Evolutionary conservation across 1,139 yeast genomes (phyloP).

Genomic region (Geotrichum histeridarum): DNA sequence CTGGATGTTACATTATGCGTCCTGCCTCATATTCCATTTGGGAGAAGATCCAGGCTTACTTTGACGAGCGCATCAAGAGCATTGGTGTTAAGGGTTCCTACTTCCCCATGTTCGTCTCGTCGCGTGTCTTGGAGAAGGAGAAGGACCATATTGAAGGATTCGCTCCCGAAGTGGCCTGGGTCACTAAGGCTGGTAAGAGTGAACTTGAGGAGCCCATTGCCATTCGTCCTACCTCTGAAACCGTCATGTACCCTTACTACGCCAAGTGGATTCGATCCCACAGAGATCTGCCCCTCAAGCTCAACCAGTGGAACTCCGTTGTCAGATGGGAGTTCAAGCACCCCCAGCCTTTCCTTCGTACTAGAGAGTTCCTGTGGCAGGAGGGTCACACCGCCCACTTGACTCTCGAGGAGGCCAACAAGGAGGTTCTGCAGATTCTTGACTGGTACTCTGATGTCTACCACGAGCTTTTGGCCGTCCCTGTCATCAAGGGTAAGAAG

Average conservation of each 20-base stretch:
- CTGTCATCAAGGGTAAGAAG: constrained; percentile 90
- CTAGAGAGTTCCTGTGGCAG: constrained; percentile 99
- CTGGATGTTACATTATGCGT: constrained; percentile 96
- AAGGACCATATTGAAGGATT: constrained; percentile 98
- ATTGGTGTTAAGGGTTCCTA: constrained; percentile 92
- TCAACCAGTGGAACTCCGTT: constrained; percentile 99
- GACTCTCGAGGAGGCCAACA: constrained; percentile 69
- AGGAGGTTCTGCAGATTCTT: constrained; percentile 81
- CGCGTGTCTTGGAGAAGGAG: constrained; percentile 88
- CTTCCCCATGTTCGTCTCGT: constrained; percentile 97
- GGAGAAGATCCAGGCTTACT: constrained; percentile 90
- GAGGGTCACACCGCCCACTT: constrained; percentile 99
- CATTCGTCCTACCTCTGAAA: constrained; percentile 97
- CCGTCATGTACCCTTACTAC: constrained; percentile 99
- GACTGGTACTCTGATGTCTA: constrained; percentile 82
- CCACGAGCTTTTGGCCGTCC: constrained; percentile 91
- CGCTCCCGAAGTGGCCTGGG: constrained; percentile 99
- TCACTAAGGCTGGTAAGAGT: constrained; percentile 88
- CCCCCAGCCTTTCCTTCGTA: constrained; percentile 98
- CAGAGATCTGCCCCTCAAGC: constrained; percentile 91
- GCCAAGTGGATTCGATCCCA: constrained; percentile 98
- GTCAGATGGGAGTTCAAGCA: constrained; percentile 99
- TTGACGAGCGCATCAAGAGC: constrained; percentile 71
- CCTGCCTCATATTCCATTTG: constrained; percentile 93
- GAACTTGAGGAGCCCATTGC: constrained; percentile 98